Evolutionary conservation across 305 asterid genomes (phyloP).

Genomic region (Solanum aculeatissimum): DNA sequence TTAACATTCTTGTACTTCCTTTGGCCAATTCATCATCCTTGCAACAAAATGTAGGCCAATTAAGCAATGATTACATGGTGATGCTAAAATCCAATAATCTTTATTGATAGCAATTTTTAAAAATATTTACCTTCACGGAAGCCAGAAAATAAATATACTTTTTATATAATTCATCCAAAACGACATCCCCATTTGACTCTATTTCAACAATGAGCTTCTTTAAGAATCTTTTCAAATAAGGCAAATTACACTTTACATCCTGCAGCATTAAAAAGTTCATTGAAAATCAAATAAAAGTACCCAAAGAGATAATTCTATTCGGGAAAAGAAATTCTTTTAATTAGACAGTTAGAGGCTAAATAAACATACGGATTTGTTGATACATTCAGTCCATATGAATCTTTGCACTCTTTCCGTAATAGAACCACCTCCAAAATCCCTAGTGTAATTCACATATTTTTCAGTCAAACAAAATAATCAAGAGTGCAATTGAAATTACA

Average conservation of each 20-base stretch:
- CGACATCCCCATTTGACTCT: slow-evolving; percentile 52
- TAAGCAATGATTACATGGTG: not conserved
- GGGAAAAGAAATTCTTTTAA: not conserved
- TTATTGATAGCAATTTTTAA: not conserved
- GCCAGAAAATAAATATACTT: slow-evolving; percentile 46
- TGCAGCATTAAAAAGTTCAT: slow-evolving; percentile 1
- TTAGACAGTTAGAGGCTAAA: not conserved
- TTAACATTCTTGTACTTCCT: slow-evolving; percentile 51
- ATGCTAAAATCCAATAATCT: not conserved
- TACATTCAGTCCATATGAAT: slow-evolving; percentile 62
- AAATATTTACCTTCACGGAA: slow-evolving; percentile 40
- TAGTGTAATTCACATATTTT: not conserved
- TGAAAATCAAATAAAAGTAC: not conserved
- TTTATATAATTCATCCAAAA: slow-evolving; percentile 76
- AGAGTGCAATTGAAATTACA: not conserved
- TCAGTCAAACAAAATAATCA: not conserved
- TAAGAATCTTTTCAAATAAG: slow-evolving; percentile 51
- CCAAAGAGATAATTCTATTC: not conserved
- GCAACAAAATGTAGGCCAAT: not conserved
- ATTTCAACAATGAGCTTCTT: slow-evolving; percentile 71
- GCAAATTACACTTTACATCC: slow-evolving; percentile 46
- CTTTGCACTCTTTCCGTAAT: slow-evolving; percentile 55
- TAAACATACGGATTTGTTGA: slow-evolving; percentile 42
- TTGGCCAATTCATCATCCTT: slow-evolving; percentile 40
- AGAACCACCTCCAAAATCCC: slow-evolving; percentile 72